A percentile compares a stretch with the other conserved stretches of the same genome.
These are phyloP conservation scores for Pleurotus ostreatus DNA, from an alignment of 768 basidiomycete genomes.

Conservation along the genomic window DNA sequence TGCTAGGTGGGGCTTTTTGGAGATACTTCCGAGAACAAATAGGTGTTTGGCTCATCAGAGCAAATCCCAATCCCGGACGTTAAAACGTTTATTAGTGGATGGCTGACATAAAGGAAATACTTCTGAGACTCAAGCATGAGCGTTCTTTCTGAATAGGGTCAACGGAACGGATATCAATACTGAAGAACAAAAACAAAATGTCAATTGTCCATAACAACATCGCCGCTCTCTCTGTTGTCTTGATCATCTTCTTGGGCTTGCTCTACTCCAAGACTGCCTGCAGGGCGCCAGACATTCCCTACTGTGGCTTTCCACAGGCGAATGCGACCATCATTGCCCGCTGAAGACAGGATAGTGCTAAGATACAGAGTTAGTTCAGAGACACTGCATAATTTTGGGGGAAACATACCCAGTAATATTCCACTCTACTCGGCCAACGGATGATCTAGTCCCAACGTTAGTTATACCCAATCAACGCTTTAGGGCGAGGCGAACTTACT, in stretches of 20 bases:
- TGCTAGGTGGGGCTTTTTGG: too few relatives aligned
- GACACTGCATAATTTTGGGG: not conserved
- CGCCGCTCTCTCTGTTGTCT: conserved; percentile 24
- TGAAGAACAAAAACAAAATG: not conserved
- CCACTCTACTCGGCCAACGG: conserved; percentile 89
- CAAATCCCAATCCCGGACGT: too few relatives aligned
- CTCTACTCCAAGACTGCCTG: conserved; percentile 79
- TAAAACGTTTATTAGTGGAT: too few relatives aligned
- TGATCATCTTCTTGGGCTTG: conserved; percentile 44
- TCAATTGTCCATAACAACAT: conserved; percentile 37
- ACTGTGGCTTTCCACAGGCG: conserved; percentile 83
- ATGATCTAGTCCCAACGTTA: conserved; percentile 39
- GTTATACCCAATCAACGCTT: not conserved
- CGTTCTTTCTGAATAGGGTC: not conserved
- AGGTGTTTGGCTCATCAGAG: too few relatives aligned
- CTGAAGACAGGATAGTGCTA: conserved; percentile 79
- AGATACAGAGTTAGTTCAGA: conserved; percentile 5
- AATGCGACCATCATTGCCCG: conserved; percentile 80
- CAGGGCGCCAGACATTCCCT: conserved; percentile 81
- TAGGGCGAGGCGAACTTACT: conserved; percentile 35
- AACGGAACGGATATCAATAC: not conserved
- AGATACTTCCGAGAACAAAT: too few relatives aligned
- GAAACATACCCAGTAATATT: conserved; percentile 73
- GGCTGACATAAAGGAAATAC: too few relatives aligned
- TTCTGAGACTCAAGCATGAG: too few relatives aligned